Base-by-base conservation (phyloP, 495 filamentous ascomycete species). In the Podospora didyma region DNA sequence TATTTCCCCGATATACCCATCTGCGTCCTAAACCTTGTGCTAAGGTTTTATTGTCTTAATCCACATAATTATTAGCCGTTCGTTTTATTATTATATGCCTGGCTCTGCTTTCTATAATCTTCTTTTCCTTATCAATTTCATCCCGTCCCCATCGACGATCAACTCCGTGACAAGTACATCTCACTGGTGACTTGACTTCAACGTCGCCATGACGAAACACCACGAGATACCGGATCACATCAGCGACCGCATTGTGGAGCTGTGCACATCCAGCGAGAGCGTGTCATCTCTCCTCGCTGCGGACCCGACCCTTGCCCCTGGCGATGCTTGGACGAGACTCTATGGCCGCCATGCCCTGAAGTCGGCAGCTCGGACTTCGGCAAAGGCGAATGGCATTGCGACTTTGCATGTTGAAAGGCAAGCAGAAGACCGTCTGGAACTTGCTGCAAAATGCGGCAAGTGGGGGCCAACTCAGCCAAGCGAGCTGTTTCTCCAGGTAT, bases 381-480 rank as follows among this genome's bases (percentile, higher is more conserved):
- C 48, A 14, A 31, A 26, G 41, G 22, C 57, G 61, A 11, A 41
- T 50, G 2, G 58, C 21, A 20, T 35, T 31, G 39, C 20, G 12
- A 7, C 39, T 4, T 17, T 17, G 9, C 37, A 45, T 16, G 5
- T 20, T 6, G 20, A 26, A 1, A 35, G 71, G 4, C 54, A 68
- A 2, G 34, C 65, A 3, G 39, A 7, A 1, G 69, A 80, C 37
- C 76, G 82, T 45, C 64, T 87, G 17, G 65, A 79, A 39, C 75
- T 68, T 47, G 83, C 85, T 6, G 62, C 68, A 1, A 63, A 72
- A 59, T 90, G 86, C 65, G 88, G 88, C 42, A 83, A 81, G 49
- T 92, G 87, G 82, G 88, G 86, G 1, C 66, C 76, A 4, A 71
- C 78, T 6, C 62, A 77, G 52, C 88, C 87, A 0, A 87, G 86